These are phyloP conservation scores for Myxozyma nipponensis DNA, from an alignment of 805 yeast genomes.

Conservation along the genomic window DNA sequence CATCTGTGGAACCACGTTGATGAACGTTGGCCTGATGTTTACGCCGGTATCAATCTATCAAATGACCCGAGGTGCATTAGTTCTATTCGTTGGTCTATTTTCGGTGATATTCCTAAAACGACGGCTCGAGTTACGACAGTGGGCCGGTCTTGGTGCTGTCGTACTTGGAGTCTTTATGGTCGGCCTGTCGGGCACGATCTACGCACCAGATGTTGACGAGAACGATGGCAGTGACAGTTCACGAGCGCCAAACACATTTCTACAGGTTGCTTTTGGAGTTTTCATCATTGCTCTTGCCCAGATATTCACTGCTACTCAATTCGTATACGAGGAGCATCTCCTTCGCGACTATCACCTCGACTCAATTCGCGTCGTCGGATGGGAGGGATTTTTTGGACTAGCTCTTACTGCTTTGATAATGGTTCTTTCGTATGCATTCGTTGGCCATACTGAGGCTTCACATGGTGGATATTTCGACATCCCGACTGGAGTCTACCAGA, in stretches of 20 bases:
- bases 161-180: conserved; percentile 67
- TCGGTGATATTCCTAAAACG: conserved; percentile 60
- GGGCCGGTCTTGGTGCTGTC: conserved; percentile 64
- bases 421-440: conserved; percentile 38
- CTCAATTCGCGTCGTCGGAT: conserved; percentile 66
- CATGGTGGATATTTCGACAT: conserved; percentile 54
- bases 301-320: conserved; percentile 68
- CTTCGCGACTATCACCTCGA: conserved; percentile 50
- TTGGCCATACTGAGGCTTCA: conserved; percentile 37
- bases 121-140: conserved; percentile 56
- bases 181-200: conserved; percentile 61
- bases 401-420: conserved; percentile 45
- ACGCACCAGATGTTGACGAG: conserved; percentile 10
- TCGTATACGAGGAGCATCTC: conserved; percentile 72
- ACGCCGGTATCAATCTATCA: conserved; percentile 79
- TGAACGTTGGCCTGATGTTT: conserved; percentile 69
- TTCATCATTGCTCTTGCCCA: conserved; percentile 56
- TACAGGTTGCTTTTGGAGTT: conserved; percentile 49
- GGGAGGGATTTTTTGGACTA: conserved; percentile 68
- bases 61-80: conserved; percentile 79
- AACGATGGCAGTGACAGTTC: conserved; percentile 5
- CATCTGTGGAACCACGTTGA: conserved; percentile 65
- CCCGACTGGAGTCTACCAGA: conserved; percentile 47
- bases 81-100: conserved; percentile 69
- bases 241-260: conserved; percentile 10